Base-by-base conservation (phyloP, 2,329 filamentous ascomycete species). In the Neofusicoccum parvum region DNA sequence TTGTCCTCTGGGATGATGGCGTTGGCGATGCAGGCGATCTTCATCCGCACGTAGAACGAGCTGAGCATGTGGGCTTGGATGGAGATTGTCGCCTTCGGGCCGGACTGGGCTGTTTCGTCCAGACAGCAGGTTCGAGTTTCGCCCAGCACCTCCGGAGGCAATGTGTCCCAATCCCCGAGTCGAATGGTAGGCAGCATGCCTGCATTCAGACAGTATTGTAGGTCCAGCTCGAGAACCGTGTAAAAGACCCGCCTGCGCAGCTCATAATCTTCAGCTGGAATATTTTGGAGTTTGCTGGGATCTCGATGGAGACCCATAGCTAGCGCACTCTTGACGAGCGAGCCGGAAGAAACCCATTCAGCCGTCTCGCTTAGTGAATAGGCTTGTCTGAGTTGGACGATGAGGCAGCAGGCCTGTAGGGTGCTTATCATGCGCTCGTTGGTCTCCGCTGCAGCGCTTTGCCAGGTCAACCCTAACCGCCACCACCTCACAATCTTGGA, bases 161-260 rank as follows among this genome's bases (percentile, higher is more conserved):
- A 12, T 12, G 60, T 63, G 17, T 63, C 60, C 60, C 60, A 63
- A 12, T 63, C 60, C 1, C 50, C 60, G 11, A 53, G 37, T 7
- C 48, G 48, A 2, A 63, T 20, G n/a, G 60, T 63, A 9, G 60
- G 60, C 3, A 27, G 41, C 67, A 72, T 70, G 9, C 69, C 69
- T 3, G 66, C 67, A 49, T 66, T 65, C 62, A 72, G 68, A 1
- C 70, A 72, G 12, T 67, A 68, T 59, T 73, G 72, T 20, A 82
- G 66, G 54, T 80, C 78, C 32, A 81, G 67, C 66, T 82, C 79
- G 12, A 81, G 66, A 7, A 82, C 76, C 0, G 80, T 80, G n/a
- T 75, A 73, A 80, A 80, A 82, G 2, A 82, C 60, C 17, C 80
- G 74, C n/a, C 80, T 75, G 10, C 79, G 78, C 72, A 82, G 79